Evolutionary conservation across 228 moss, liverwort and hornwort genomes (phyloP), one percentile per base, ranked within the genome.

Genomic region (Sphagnum magellanicum): DNA sequence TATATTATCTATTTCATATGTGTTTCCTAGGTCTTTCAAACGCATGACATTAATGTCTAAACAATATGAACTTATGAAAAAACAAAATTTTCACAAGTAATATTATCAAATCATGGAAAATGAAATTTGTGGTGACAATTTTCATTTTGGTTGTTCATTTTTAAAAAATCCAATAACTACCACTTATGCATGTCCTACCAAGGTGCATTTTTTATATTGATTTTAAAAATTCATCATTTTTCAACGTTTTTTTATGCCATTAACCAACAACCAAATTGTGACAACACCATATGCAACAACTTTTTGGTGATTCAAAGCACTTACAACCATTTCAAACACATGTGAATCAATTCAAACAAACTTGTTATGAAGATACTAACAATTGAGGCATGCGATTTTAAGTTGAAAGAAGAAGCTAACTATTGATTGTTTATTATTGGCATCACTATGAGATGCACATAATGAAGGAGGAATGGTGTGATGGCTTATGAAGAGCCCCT

Each of bases 391-490:
- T 55, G 71, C 74, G 57, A 70, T 4, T 72, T 86, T 86, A 48
- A 80, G 83, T 63, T 78, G 80, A 16, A 83, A 86, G 70, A 86
- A 86, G 76, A 53, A 83, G 61, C 66, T 72, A 53, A 86, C 82
- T 74, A 86, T 73, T 16, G 77, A 82, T 67, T 82, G 86, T 16
- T 73, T 72, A 61, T 79, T 77, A 67, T 69, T 79, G 47, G 71
- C 67, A 66, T 79, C 80, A 76, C 80, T 77, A 50, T 69, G 52
- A 17, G 71, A 65, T 66, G 76, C 78, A 50, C 32, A 32, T 32
- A 76, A 80, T 65, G 83, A 83, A 74, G 86, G 82, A 79, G 86
- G 72, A 70, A 83, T 65, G 64, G 74, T 80, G 72, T 86, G 86
- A 67, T 78, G 83, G 10, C 86, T 83, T 52, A 80, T 74, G 65